These are phyloP conservation scores for Phytopythium cucurbitacearum DNA, from an alignment of 352 stramenopile genomes.

Conservation along the genomic window DNA sequence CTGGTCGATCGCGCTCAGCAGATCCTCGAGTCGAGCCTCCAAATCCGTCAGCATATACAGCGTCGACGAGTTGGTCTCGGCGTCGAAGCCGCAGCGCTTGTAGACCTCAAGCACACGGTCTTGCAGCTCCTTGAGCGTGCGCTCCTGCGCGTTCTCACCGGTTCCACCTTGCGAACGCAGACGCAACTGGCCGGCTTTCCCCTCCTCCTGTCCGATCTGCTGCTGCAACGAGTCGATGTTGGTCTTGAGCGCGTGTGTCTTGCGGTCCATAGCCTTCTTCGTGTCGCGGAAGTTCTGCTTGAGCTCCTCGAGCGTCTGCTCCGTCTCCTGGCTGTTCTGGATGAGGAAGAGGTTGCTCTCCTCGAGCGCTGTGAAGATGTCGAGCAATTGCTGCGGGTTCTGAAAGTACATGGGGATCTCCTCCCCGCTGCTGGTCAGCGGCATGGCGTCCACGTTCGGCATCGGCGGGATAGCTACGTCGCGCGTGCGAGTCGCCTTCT, in stretches of 20 bases:
- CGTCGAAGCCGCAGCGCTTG: slow-evolving; percentile 91
- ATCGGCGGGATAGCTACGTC: slow-evolving; percentile 49
- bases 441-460: slow-evolving; percentile 64
- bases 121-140: slow-evolving; percentile 87
- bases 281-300: slow-evolving; percentile 91
- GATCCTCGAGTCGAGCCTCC: slow-evolving; percentile 88
- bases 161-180: slow-evolving; percentile 61
- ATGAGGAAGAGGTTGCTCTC: slow-evolving; percentile 96
- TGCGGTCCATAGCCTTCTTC: slow-evolving; percentile 86
- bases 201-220: slow-evolving; percentile 85
- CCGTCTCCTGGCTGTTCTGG: slow-evolving; percentile 94
- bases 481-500: slow-evolving; percentile 40
- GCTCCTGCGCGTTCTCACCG: slow-evolving; percentile 86
- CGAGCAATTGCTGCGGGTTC: slow-evolving; percentile 89
- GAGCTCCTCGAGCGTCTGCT: slow-evolving; percentile 93
- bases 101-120: slow-evolving; percentile 89
- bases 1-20: slow-evolving; percentile 88
- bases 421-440: slow-evolving; percentile 76
- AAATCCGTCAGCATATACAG: slow-evolving; percentile 94
- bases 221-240: slow-evolving; percentile 90
- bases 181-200: slow-evolving; percentile 72
- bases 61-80: slow-evolving; percentile 88
- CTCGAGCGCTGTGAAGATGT: slow-evolving; percentile 92
- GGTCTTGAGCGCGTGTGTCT: slow-evolving; percentile 76
- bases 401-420: slow-evolving; percentile 96